A percentile compares a stretch with the other conserved stretches of the same genome.
Conservation (phyloP, 371 early-diverging fungal species). For the Mucor saturninus region DNA sequence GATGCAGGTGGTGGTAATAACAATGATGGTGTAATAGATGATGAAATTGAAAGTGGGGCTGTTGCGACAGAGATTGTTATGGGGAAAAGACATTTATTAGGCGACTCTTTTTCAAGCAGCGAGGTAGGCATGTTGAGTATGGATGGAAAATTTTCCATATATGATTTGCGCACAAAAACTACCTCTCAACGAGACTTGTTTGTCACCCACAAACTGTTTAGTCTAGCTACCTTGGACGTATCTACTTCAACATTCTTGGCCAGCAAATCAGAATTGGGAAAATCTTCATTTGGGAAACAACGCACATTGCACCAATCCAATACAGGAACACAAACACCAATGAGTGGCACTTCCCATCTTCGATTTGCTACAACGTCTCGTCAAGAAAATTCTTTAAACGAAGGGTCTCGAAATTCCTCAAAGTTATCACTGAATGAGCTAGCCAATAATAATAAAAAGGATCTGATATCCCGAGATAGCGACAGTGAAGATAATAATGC, state of each 20-base stretch:
- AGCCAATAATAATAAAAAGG: neutral
- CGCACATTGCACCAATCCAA: neutral
- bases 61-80: slow-evolving; percentile 66
- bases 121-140: slow-evolving; percentile 66
- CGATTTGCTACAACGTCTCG: slow-evolving; percentile 12
- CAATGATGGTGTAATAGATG: slow-evolving; percentile 36
- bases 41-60: slow-evolving; percentile 42
- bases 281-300: neutral
- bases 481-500: slow-evolving; percentile 1
- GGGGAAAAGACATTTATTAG: slow-evolving; percentile 45
- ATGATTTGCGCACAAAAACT: slow-evolving; percentile 53
- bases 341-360: slow-evolving; percentile 17
- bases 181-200: slow-evolving; percentile 56
- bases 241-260: slow-evolving; percentile 3
- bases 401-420: slow-evolving; percentile 9
- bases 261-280: slow-evolving; percentile 8
- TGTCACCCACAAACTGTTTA: slow-evolving; percentile 66
- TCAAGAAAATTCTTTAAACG: neutral
- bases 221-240: slow-evolving; percentile 61
- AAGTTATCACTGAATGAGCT: slow-evolving; percentile 7
- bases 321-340: slow-evolving; percentile 11
- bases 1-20: slow-evolving; percentile 36
- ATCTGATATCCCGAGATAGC: neutral
- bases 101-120: slow-evolving; percentile 23
- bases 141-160: slow-evolving; percentile 67